Evolutionary conservation across 2,329 filamentous ascomycete genomes (phyloP).

Genomic region (Fusarium metavorans): DNA sequence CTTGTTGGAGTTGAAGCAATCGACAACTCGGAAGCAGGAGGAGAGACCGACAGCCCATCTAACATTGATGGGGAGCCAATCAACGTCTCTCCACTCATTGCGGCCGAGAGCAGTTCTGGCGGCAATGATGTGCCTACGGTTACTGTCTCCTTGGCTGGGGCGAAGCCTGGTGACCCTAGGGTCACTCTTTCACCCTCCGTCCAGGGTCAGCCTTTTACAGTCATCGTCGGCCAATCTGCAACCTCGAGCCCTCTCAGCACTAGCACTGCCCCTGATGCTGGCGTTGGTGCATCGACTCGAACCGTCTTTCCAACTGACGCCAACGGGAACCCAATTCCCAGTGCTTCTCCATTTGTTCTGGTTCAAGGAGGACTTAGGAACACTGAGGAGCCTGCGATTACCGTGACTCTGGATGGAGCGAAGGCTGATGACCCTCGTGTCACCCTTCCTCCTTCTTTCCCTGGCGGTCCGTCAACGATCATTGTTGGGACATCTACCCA

Average conservation of each 20-base stretch:
- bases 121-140: background rate
- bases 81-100: background rate
- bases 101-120: background rate
- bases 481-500: slow-evolving; percentile 30
- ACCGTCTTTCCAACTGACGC: background rate
- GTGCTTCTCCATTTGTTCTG: background rate
- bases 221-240: background rate
- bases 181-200: background rate
- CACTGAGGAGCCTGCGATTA: background rate
- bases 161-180: background rate
- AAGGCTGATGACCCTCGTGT: background rate
- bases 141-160: background rate
- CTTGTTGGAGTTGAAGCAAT: background rate
- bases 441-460: slow-evolving; percentile 6
- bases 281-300: background rate
- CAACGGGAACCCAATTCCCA: background rate
- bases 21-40: background rate
- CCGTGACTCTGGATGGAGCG: background rate
- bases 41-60: background rate
- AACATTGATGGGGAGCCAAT: background rate
- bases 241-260: background rate
- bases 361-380: background rate
- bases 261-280: background rate
- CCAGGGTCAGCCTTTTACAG: background rate
- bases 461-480: slow-evolving; percentile 24